Evolutionary conservation across 1,284 basidiomycete genomes (phyloP).

Genomic region (Amylostereum chailletii): DNA sequence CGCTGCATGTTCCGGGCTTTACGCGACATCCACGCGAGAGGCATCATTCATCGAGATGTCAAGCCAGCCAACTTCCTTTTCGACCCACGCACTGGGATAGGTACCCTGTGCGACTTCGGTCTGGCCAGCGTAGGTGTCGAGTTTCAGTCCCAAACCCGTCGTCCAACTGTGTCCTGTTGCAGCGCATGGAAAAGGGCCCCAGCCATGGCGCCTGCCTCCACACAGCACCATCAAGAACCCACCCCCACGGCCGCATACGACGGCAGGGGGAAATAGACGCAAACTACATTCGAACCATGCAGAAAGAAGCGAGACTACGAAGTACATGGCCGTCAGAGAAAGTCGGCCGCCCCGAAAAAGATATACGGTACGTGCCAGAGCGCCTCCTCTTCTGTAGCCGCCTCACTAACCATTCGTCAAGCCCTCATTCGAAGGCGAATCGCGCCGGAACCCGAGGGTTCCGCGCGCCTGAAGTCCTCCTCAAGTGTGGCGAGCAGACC

Average conservation of each 20-base stretch:
- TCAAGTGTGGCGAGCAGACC: conserved; percentile 93
- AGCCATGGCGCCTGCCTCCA: conserved; percentile 63
- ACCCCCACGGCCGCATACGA: conserved; percentile 60
- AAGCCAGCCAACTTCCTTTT: conserved; percentile 99
- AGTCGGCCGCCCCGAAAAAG: conserved; percentile 69
- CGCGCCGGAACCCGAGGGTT: conserved; percentile 96
- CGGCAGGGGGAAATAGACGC: conserved; percentile 30
- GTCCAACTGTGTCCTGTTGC: not conserved
- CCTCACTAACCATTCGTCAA: conserved; percentile 18
- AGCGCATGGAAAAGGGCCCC: conserved; percentile 52
- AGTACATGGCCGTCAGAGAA: conserved; percentile 48
- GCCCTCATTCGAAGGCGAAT: conserved; percentile 88
- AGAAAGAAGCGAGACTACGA: conserved; percentile 57
- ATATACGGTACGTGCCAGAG: conserved; percentile 37
- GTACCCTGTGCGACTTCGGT: conserved; percentile 93
- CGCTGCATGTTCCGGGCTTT: conserved; percentile 87
- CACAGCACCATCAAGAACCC: conserved; percentile 45
- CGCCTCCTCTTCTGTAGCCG: not conserved
- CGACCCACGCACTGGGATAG: conserved; percentile 77
- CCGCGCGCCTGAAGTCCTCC: conserved; percentile 90
- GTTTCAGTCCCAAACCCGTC: not conserved
- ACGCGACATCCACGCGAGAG: conserved; percentile 81
- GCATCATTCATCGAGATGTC: conserved; percentile 94
- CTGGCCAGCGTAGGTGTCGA: conserved; percentile 70
- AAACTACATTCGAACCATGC: conserved; percentile 37